Evolutionary conservation across 306 rosid genomes (phyloP), one percentile per base, ranked within the genome.

Genomic region (Trifolium pratense): DNA sequence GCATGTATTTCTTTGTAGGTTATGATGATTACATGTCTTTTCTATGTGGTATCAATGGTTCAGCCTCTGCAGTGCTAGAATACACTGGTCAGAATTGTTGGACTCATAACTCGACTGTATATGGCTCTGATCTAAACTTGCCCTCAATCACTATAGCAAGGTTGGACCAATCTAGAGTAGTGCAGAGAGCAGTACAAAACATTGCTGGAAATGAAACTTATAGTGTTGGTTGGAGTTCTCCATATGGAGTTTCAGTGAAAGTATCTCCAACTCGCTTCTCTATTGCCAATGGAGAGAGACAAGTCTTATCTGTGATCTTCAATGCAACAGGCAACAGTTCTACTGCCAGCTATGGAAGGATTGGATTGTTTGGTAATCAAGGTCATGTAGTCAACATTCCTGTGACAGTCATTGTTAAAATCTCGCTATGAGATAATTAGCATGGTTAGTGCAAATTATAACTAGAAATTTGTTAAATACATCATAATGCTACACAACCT

Each of bases 351-450:
- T 95, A 82, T 84, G 99, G 99, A 46, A 95, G 97, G 81, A 88
- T 95, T 79, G 93, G 97, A 15, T 87, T 95, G 73, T 90, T 86
- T 77, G 99, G 99, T 80, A 79, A 68, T 79, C 91, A 86, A 82
- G 97, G 97, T 75, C 99, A 95, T 69, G 75, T 79, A 55, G 49
- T 90, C 62, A 95, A 87, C 84, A 85, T 95, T 85, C 99, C 99
- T 53, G 73, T 95, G 49, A 79, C 97, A 3, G 89, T 91, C 31
- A 84, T 87, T 42, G 49, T 40, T 68, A 91, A 88, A 85, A 74
- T 70, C 78, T 76, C 9, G 74, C 88, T 21, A 70, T 42, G 11
- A 78, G 74, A 77, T 86, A 66, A 23, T 25, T 63, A 18, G 81
- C 51, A 15, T 26, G 70, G 63, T 39, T 21, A 34, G 34, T 20